Evolutionary conservation across 2,329 filamentous ascomycete species (phyloP).

Genomic region (Mycosphaerella sp.): DNA sequence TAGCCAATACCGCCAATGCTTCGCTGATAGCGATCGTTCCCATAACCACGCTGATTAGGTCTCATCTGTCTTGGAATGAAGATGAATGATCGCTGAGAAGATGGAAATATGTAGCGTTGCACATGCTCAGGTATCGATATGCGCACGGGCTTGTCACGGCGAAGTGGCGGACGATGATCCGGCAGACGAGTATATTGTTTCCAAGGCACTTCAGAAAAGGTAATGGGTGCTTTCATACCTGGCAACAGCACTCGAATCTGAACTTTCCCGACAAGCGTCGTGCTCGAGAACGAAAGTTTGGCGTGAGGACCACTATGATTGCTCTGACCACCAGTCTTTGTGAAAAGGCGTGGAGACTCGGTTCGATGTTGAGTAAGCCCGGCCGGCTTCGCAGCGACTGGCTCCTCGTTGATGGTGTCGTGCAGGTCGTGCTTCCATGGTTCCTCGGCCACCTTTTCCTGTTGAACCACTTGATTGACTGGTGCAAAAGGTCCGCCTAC

Average conservation of each 20-base stretch:
- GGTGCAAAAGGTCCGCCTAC: conserved; percentile 52
- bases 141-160: conserved; percentile 91
- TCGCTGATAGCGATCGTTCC: conserved; percentile 62
- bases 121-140: conserved; percentile 77
- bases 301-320: conserved; percentile 14
- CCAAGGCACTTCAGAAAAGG: conserved; percentile 69
- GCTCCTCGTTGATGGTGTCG: conserved; percentile 49
- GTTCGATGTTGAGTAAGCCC: conserved; percentile 19
- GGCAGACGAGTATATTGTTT: conserved; percentile 92
- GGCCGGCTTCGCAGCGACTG: conserved; percentile 12
- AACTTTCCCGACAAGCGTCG: conserved; percentile 75
- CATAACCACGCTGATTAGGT: conserved; percentile 79
- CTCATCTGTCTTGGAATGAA: conserved; percentile 93
- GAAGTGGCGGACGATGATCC: conserved; percentile 86
- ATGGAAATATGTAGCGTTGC: conserved; percentile 86
- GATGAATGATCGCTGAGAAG: conserved; percentile 86
- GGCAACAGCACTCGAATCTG: conserved; percentile 77
- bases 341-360: conserved; percentile 28
- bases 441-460: conserved; percentile 60
- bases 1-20: conserved; percentile 62
- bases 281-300: conserved; percentile 61
- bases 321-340: conserved; percentile 13
- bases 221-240: conserved; percentile 63
- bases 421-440: conserved; percentile 96
- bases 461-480: conserved; percentile 33